Evolutionary conservation across 495 filamentous ascomycete genomes (phyloP), one percentile per base, ranked within the genome.

Genomic region (Podospora comata): DNA sequence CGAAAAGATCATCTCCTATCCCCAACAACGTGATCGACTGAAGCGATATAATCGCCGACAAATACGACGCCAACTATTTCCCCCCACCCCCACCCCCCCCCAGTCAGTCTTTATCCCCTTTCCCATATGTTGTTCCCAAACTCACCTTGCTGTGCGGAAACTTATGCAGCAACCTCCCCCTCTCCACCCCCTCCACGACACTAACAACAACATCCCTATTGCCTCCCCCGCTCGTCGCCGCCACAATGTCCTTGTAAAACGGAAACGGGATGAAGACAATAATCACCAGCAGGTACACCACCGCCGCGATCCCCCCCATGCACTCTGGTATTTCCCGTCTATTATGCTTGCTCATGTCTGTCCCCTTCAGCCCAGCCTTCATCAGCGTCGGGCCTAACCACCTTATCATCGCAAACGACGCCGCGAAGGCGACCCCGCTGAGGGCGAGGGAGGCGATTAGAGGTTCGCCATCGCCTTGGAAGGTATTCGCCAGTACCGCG

Each of bases 241-340:
- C 90, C 23, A 97, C 94, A 68, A 99, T 95, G 74, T 99, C 94
- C 78, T 96, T 94, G 81, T 97, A 98, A 79, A 99, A 98, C 2
- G 92, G 89, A 78, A 97, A 98, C 0, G 95, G 95, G 65, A 98
- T 92, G 76, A 99, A 98, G 34, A 92, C 76, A 64, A 98, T 96
- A 34, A 97, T 86, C 5, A 85, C 84, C 27, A 98, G 81, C 32
- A 99, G 82, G 80, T 97, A 98, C 1, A 98, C 91, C 39, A 95
- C 87, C 2, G 96, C 95, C 77, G 92, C 96, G 58, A 98, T 87
- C 20, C 90, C 92, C n/a, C 95, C 95, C 96, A 99, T 98, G 32
- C 92, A 93, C 79, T 99, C 95, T 16, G 95, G 95, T 71, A 97
- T 89, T 66, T 88, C 87, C 66, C 79, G 86, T 65, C 84, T 87